These are phyloP conservation scores for Yamadazyma kanchanaburiensis DNA, from an alignment of 1,139 yeast genomes.

Conservation along the genomic window DNA sequence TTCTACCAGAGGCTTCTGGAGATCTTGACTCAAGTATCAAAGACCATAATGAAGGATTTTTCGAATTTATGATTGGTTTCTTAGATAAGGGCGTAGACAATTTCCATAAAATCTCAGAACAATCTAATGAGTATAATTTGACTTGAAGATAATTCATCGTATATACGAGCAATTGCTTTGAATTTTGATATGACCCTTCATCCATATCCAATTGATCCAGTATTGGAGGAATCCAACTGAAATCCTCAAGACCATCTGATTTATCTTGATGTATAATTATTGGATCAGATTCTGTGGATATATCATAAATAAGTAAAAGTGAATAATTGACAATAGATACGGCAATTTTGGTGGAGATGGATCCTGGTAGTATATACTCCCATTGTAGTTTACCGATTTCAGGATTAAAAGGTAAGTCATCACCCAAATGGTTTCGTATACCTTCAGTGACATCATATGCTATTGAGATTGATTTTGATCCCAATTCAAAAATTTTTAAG, in stretches of 20 bases:
- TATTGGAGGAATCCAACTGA: slow-evolving; percentile 36
- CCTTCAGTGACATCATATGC: slow-evolving; percentile 11
- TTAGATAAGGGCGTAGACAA: slow-evolving; percentile 21
- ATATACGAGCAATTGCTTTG: slow-evolving; percentile 33
- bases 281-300: slow-evolving; percentile 21
- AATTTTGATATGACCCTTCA: slow-evolving; percentile 31
- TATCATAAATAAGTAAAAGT: slow-evolving; percentile 23
- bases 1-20: slow-evolving; percentile 8
- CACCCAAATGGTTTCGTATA: slow-evolving; percentile 3
- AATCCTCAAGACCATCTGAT: slow-evolving; percentile 27
- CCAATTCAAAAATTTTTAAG: slow-evolving; percentile 8
- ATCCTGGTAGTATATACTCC: slow-evolving; percentile 20
- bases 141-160: slow-evolving; percentile 25
- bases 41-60: slow-evolving; percentile 26
- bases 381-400: slow-evolving; percentile 18
- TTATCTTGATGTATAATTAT: slow-evolving; percentile 25
- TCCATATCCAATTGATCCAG: slow-evolving; percentile 4
- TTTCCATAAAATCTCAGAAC: slow-evolving; percentile 30
- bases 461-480: slow-evolving; percentile 4
- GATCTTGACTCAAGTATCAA: slow-evolving; percentile 19
- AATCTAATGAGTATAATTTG: slow-evolving; percentile 37
- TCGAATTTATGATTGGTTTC: slow-evolving; percentile 10
- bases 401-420: slow-evolving; percentile 1
- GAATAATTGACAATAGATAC: slow-evolving; percentile 19
- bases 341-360: slow-evolving; percentile 23